Evolutionary conservation across 2,329 filamentous ascomycete species (phyloP), one percentile per base, ranked within the genome.

Genomic region (Davidsoniella virescens): DNA sequence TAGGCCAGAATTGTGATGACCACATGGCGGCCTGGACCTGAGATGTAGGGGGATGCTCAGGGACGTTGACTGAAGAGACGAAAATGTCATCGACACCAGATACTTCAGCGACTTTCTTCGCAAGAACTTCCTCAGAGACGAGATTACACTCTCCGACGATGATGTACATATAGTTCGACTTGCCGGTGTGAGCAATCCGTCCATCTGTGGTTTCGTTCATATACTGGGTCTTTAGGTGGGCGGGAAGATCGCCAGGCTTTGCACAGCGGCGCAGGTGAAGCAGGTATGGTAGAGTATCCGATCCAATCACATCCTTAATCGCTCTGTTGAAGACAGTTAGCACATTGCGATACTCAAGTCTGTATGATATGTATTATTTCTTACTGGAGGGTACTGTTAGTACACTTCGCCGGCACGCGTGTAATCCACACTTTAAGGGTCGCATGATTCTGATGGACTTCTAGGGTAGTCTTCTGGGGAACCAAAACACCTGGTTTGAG

Each of bases 1-100:
- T 83, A 10, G 86, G 86, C 86, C 86, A 93, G 63, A 86, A 90
- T 57, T 80, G 72, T 33, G 75, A 69, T 23, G 78, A 82, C 84
- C 84, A 92, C 61, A 76, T 68, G 23, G 75, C 75, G 7, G 86
- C 84, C 62, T 90, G 84, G 38, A 81, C 71, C 56, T 81, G 75
- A 3, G 83, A 88, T 4, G 81, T 87, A 2, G 86, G 86, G 20
- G 84, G 73, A 42, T 86, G 67, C 23, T 82, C 68, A 5, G 86
- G 86, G 10, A 92, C 80, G 0, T 78, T 74, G 50, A 86, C 75
- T 50, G 70, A 72, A 49, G 73, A 70, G 47, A 87, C 65, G 58
- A 76, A 76, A 43, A 76, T 66, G 44, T 71, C 67, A 51, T 72
- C 69, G 56, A 74, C 63, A 20, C 68, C 71, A 5, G 47, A 8